A percentile compares a stretch with the other conserved stretches of the same genome.
Evolutionary conservation across 2,329 filamentous ascomycete species (phyloP).

Genomic region (Biscogniauxia mediterranea): DNA sequence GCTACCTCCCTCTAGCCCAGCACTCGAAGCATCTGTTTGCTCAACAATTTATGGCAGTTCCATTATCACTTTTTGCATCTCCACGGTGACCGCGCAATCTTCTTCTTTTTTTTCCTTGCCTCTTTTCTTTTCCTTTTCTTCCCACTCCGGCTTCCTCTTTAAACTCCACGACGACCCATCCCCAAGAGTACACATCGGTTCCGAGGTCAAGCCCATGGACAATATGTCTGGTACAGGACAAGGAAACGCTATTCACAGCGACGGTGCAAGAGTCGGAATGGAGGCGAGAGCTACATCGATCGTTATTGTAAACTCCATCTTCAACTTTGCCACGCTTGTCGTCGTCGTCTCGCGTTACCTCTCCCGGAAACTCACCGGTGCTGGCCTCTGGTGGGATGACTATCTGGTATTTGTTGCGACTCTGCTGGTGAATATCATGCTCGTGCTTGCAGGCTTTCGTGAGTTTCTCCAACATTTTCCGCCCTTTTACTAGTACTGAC

Average conservation of each 20-base stretch:
- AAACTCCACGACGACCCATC: not conserved
- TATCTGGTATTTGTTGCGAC: conserved; percentile 13
- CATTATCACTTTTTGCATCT: not conserved
- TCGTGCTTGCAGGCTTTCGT: conserved; percentile 5
- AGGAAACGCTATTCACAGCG: not conserved
- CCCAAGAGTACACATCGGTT: too few relatives aligned
- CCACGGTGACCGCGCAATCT: too few relatives aligned
- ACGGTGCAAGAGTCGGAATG: not conserved
- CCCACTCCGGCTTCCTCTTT: not conserved
- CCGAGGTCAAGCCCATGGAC: not conserved
- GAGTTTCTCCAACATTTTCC: not conserved
- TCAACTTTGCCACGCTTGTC: conserved; percentile 5
- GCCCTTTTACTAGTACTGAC: not conserved
- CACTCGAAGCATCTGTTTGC: not conserved
- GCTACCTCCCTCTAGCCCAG: too few relatives aligned
- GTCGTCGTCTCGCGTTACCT: conserved; percentile 16
- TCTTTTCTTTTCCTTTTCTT: not conserved
- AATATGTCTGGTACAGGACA: not conserved
- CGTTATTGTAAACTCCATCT: conserved; percentile 8
- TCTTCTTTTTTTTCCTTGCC: too few relatives aligned
- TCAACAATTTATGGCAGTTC: not conserved
- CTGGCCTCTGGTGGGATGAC: conserved; percentile 22
- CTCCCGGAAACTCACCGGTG: conserved; percentile 12
- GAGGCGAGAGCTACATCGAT: not conserved
- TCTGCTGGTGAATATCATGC: conserved; percentile 4